phyloP scores from a whole-genome alignment of 345 rosid genomes.

The Erucastrum elatum region DNA sequence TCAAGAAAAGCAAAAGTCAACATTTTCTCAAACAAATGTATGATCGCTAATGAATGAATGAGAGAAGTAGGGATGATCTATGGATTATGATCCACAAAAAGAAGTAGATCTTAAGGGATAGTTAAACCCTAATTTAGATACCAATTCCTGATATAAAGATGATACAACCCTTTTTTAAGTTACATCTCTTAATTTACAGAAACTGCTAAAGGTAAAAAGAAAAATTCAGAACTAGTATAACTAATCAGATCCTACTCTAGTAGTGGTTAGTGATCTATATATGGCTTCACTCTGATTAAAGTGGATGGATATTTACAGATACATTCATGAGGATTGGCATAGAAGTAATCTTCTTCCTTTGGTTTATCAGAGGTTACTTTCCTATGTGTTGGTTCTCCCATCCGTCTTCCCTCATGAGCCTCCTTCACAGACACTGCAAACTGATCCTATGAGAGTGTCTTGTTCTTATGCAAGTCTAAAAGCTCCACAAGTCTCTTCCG shows the following conservation, averaged over 20 bases:
- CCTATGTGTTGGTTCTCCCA: slow-evolving; percentile 64
- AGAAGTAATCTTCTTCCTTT: slow-evolving; percentile 96
- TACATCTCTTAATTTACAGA: not conserved
- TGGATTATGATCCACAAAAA: not conserved
- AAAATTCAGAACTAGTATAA: not conserved
- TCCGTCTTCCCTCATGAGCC: not conserved
- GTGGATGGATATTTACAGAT: slow-evolving; percentile 22
- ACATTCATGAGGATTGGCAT: slow-evolving; percentile 92
- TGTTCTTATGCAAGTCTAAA: slow-evolving; percentile 2
- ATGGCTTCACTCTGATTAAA: not conserved
- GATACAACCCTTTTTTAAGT: not conserved
- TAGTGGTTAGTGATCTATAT: not conserved
- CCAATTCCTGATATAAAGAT: not conserved
- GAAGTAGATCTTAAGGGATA: no score
- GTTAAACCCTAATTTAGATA: not conserved
- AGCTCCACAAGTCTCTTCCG: slow-evolving; percentile 35
- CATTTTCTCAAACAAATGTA: not conserved
- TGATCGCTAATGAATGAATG: not conserved
- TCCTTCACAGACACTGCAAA: not conserved
- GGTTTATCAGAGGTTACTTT: slow-evolving; percentile 68
- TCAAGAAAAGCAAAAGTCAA: no score
- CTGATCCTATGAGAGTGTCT: not conserved
- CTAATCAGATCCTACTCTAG: not conserved
- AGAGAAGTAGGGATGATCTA: not conserved
- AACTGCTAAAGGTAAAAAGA: not conserved